phyloP scores from a whole-genome alignment of 768 basidiomycete species.

The Wakefieldia striispora region DNA sequence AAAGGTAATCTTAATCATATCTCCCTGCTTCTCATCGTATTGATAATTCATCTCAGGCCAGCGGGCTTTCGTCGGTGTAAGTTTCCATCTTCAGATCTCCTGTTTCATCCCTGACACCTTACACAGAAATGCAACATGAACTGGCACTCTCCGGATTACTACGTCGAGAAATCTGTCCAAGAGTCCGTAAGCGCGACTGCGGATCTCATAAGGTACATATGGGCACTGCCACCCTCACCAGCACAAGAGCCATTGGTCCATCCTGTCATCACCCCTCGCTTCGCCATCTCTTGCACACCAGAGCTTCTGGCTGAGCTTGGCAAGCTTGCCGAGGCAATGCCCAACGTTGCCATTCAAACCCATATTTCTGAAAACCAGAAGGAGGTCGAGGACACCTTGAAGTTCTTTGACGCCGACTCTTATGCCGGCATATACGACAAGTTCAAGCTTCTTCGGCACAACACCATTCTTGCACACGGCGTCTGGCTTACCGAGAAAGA shows the following conservation, averaged over 20 bases:
- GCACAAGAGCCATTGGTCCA: slow-evolving; percentile 63
- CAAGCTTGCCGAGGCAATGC: slow-evolving; percentile 53
- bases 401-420: slow-evolving; percentile 63
- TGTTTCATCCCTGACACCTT: slow-evolving; percentile 5
- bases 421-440: slow-evolving; percentile 85
- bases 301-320: slow-evolving; percentile 66
- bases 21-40: not conserved
- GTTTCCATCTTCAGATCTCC: slow-evolving; percentile 23
- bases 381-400: slow-evolving; percentile 66
- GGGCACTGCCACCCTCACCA: slow-evolving; percentile 42
- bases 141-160: slow-evolving; percentile 71
- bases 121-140: slow-evolving; percentile 35
- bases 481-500: slow-evolving; percentile 77
- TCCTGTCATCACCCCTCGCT: slow-evolving; percentile 93
- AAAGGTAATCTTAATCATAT: slow-evolving; percentile 42
- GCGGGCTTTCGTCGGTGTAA: slow-evolving; percentile 81
- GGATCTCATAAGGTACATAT: slow-evolving; percentile 68
- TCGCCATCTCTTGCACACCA: slow-evolving; percentile 85
- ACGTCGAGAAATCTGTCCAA: slow-evolving; percentile 61
- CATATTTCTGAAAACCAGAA: slow-evolving; percentile 83
- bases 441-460: slow-evolving; percentile 68
- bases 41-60: slow-evolving; percentile 50
- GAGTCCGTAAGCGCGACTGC: slow-evolving; percentile 62
- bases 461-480: slow-evolving; percentile 88
- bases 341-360: slow-evolving; percentile 78